Conservation (phyloP, 2,329 filamentous ascomycete genomes). For the Penicillium sp. region DNA sequence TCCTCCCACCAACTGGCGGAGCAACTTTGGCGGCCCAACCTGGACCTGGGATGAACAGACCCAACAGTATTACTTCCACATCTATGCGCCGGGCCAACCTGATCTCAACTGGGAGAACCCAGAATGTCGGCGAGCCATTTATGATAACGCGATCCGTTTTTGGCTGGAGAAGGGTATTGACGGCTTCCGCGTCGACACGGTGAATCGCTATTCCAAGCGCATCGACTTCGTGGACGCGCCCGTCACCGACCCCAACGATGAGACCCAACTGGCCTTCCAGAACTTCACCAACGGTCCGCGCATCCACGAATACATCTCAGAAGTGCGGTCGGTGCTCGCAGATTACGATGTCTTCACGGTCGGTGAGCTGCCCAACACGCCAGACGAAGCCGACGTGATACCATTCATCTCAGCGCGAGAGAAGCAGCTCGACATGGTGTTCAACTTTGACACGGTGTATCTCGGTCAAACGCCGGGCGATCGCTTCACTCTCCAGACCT, state of each 20-base stretch:
- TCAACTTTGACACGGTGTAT: constrained; percentile 60
- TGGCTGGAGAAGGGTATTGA: constrained; percentile 74
- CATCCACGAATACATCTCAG: constrained; percentile 71
- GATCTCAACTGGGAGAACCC: constrained; percentile 81
- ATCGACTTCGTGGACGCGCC: constrained; percentile 60
- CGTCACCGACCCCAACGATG: constrained; percentile 51
- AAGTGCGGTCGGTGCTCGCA: constrained; percentile 59
- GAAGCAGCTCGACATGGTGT: constrained; percentile 73
- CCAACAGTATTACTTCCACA: constrained; percentile 72
- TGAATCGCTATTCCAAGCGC: constrained; percentile 62
- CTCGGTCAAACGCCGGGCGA: no score
- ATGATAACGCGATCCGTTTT: constrained; percentile 70
- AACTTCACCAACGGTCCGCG: constrained; percentile 70
- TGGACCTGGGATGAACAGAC: constrained; percentile 73
- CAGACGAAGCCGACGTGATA: constrained; percentile 61
- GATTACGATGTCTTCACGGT: constrained; percentile 70
- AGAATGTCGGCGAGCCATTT: constrained; percentile 66
- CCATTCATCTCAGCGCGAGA: constrained; percentile 60
- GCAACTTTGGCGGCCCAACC: constrained; percentile 63
- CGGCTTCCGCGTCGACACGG: constrained; percentile 70
- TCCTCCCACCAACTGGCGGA: constrained; percentile 73
- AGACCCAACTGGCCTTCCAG: constrained; percentile 56
- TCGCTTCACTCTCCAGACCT: no score
- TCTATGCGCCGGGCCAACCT: constrained; percentile 73
- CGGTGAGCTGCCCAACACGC: constrained; percentile 72